Evolutionary conservation across 352 stramenopile genomes (phyloP), one percentile per base, ranked within the genome.

Genomic region (Pythium utonaiense): DNA sequence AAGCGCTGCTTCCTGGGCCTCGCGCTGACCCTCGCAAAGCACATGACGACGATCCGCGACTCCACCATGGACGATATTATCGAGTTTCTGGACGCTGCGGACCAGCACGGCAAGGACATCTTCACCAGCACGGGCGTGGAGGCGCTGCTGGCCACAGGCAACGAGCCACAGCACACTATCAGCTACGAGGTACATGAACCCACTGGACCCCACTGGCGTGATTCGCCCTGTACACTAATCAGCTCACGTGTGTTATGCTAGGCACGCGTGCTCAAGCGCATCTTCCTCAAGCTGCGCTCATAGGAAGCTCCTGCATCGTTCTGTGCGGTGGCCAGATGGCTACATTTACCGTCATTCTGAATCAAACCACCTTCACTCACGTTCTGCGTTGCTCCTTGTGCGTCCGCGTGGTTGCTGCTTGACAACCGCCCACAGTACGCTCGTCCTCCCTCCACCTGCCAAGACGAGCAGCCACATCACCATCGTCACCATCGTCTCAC

Each of bases 1-100:
- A 98, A 98, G 74, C 81, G 90, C 31, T 98, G 94, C 70, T 98
- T 99, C 65, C 74, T 98, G 33, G 91, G 91, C 0, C 77, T 98
- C 10, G 88, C 92, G 1, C 82, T 97, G 31, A 96, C 91, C 31
- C 78, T 98, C 47, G 89, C 93, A 2, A 98, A 98, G 70, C 87
- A 98, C 64, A 98, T 98, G 88, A 88, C 95, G 36, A 96, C 94
- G 27, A 88, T 99, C 17, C 94, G 96, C 12, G 93, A 98, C 73
- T 88, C 90, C 19, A 97, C 92, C 2, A 86, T 98, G 78, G 89
- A 97, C 62, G 93, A 97, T 57, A 97, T 98, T 53, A 81, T 98
- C 61, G 87, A 88, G 57, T 98, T 98, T 63, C 81, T 98, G 31
- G 94, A 98, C 60, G 76, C 78, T 31, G 90, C 86, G 3, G 91